Evolutionary conservation across 768 basidiomycete genomes (phyloP), one percentile per base, ranked within the genome.

Genomic region (Kockovaella imperatae): DNA sequence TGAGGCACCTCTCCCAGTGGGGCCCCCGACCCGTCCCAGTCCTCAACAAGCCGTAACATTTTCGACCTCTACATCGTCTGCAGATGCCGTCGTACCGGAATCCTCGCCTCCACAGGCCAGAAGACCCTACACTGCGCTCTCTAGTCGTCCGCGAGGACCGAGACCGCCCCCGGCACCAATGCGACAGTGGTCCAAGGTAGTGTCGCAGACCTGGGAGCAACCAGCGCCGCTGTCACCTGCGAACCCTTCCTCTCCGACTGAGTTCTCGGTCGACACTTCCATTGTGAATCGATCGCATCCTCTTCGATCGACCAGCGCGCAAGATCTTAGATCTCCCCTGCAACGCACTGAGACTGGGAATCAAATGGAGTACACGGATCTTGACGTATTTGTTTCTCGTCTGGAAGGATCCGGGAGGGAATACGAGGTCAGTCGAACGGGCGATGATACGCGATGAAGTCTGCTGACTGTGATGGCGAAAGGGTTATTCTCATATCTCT

Each of bases 401-500:
- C 62, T 84, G n/a, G 76, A 77, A 18, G 68, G 73, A 28, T 75
- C 78, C 54, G 79, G 80, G 15, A 60, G 74, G 14, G 75, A 81
- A 59, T 83, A 83, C 68, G 83, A 86, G 68, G 84, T 83, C 69
- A 75, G 80, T 73, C 57, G 52, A 58, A 45, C 44, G 26, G 18
- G 4, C n/a, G 36, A 13, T 20, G 34, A 25, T 32, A 15, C 25
- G 17, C 15, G n/a, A 13, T 3, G 17, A 7, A 31, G 11, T 5
- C 40, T 31, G 4, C 6, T 17, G 10, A 29, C 29, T 32, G 63
- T 56, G 57, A 64, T 49, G 24, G 34, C 36, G 51, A 36, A 62
- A 82, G 82, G 79, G 78, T 26, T 76, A 83, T 18, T 74, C 78
- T 21, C 73, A 79, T 42, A 73, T 85, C 47, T 75, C 78, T 20